Base-by-base conservation (phyloP, 83 land plant species). In the Thuja plicata region DNA sequence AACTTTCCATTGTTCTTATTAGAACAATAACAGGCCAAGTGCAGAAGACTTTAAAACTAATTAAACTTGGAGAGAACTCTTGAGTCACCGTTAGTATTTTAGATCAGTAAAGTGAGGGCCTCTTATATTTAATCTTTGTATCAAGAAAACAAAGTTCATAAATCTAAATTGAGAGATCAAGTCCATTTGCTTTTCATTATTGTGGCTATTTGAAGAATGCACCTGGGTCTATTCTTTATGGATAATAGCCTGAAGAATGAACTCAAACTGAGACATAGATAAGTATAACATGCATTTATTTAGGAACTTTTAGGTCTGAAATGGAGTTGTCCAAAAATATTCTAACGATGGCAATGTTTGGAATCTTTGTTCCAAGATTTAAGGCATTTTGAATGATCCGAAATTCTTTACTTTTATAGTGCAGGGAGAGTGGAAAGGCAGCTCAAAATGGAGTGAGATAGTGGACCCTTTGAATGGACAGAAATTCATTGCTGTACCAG, bases 381-480 rank as follows among this genome's bases (percentile, higher is more conserved):
- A 55, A 54, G 37, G 34, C 30, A 52, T 85, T 48, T 30, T 52
- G 32, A 73, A 46, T 38, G 12, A 37, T 76, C 71, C 27, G 4
- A 27, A 35, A 50, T 40, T n/a, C 40, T 86, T 77, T 52, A 70
- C 73, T 84, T 84, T 4, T 94, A 52, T 86, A 98, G 99, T 98
- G 91, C 93, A 95, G 90, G 99, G 99, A 57, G 92, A 93, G 76
- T 98, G 99, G 99, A 90, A 55, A 38, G 87, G 87, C 54, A 88
- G 96, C 77, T 94, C 96, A 81, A 90, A 50, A 16, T 95, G 91
- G 91, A 93, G 88, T 83, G 87, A 92, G 12, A 46, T 98, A 57
- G 60, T 93, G 76, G 99, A 98, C 89, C 99, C 99, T 34, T 91
- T 98, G 81, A 98, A 97, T 94, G 99, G 99, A 40, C 95, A 97